These are phyloP conservation scores for Powellomyces hirtus DNA, from an alignment of 192 early-diverging fungal species.

Conservation along the genomic window DNA sequence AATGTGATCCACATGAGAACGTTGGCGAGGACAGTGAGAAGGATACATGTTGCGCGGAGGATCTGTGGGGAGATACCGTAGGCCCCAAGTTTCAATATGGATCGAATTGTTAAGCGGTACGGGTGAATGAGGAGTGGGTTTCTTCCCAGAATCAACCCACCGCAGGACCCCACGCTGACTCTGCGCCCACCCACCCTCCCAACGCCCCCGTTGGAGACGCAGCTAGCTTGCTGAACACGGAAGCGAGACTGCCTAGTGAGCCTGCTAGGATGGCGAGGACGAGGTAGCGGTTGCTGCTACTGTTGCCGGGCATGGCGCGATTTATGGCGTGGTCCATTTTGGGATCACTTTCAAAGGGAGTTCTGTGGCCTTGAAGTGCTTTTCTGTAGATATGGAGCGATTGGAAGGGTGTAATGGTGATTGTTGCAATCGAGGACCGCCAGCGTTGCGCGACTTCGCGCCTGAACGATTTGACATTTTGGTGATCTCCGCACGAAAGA, in stretches of 20 bases:
- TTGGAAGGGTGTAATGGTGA: no score
- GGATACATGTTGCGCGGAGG: slow-evolving; percentile 53
- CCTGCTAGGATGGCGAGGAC: slow-evolving; percentile 52
- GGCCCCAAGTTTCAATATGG: background rate
- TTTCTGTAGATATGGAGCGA: no score
- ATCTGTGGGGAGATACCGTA: background rate
- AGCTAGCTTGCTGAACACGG: slow-evolving; percentile 76
- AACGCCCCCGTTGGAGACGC: slow-evolving; percentile 1
- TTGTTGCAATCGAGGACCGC: no score
- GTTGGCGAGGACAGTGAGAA: slow-evolving; percentile 67
- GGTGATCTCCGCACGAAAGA: no score
- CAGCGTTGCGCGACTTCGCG: no score
- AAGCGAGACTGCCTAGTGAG: slow-evolving; percentile 70
- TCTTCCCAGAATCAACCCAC: background rate
- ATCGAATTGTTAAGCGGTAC: no score
- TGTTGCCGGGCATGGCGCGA: no score
- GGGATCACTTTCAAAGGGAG: no score
- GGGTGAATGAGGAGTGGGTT: no score
- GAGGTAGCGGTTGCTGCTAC: slow-evolving; percentile 1
- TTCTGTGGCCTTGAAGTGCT: no score
- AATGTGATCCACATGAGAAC: slow-evolving; percentile 86
- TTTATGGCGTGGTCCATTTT: no score
- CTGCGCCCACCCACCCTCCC: background rate
- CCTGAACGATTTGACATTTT: no score
- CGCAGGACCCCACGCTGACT: background rate